Percentiles rank a stretch among this genome's conserved stretches.
Conservation (phyloP, 306 rosid genomes). For the Castanopsis chinensis region DNA sequence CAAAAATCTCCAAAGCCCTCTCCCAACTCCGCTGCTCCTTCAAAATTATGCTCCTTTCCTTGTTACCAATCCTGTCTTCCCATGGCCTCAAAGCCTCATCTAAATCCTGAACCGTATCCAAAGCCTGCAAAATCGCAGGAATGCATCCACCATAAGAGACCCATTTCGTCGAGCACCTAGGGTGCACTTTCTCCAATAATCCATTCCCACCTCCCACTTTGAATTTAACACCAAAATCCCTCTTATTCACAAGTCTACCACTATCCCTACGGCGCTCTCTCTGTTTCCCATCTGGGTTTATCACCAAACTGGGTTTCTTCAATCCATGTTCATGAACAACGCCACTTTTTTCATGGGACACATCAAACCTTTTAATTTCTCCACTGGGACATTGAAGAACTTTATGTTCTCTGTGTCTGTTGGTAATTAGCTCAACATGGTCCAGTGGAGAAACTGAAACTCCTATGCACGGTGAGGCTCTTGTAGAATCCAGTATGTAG, state of each 20-base stretch:
- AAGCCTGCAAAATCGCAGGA: slow-evolving; percentile 55
- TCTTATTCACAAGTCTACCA: slow-evolving; percentile 17
- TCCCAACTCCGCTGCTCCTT: slow-evolving; percentile 66
- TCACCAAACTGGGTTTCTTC: slow-evolving; percentile 29
- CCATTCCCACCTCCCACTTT: background rate
- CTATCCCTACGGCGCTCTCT: background rate
- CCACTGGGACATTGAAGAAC: slow-evolving; percentile 28
- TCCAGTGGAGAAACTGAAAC: slow-evolving; percentile 42
- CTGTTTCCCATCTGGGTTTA: slow-evolving; percentile 26
- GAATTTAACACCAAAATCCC: slow-evolving; percentile 14
- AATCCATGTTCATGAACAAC: slow-evolving; percentile 22
- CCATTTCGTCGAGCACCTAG: slow-evolving; percentile 72
- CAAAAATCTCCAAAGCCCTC: slow-evolving; percentile 63
- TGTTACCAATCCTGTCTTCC: slow-evolving; percentile 46
- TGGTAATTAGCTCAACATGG: slow-evolving; percentile 31
- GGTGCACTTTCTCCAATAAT: slow-evolving; percentile 39
- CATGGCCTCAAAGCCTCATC: slow-evolving; percentile 65
- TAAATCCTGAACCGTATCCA: slow-evolving; percentile 53
- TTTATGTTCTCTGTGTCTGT: slow-evolving; percentile 22
- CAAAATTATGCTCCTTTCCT: slow-evolving; percentile 71
- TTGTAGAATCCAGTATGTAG: slow-evolving; percentile 33
- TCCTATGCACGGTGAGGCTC: slow-evolving; percentile 27
- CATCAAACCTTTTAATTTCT: slow-evolving; percentile 27
- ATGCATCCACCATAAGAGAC: slow-evolving; percentile 52
- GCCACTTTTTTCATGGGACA: slow-evolving; percentile 1